Base-by-base conservation (phyloP, 2,329 filamentous ascomycete species). In the Hypoxylon sp. region DNA sequence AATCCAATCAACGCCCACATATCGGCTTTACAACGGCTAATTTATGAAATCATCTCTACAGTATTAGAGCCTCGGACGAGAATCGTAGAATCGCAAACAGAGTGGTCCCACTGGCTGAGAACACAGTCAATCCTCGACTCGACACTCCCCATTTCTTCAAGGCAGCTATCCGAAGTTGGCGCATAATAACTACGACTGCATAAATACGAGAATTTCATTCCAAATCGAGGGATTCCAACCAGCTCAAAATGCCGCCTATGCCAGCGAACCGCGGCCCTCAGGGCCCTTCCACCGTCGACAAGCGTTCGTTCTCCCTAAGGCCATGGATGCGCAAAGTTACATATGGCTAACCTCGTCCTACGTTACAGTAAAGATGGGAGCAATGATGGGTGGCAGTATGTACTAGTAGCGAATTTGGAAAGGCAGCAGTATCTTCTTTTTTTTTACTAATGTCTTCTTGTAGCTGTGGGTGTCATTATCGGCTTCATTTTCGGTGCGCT, bases 301-400 rank as follows among this genome's bases (percentile, higher is more conserved):
- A 93, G 81, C 85, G 90, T 92, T 84, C 67, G 51, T 50, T 69
- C 38, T 60, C 59, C 46, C 50, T 28, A 17, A 48, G 34, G 5
- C 34, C 28, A n/a, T 30, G 38, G 21, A 57, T 57, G 32, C 36
- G 32, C 5, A 45, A 51, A n/a, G 4, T 3, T 23, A 11, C 45
- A 76, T 60, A 62, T 58, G 62, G 72, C 78, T 79, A 76, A 79
- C 76, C 25, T 64, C 65, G 63, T 73, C 60, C 73, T 55, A 75
- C 14, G 28, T 4, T 36, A 64, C 79, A 97, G 94, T 94, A 81
- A 98, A 97, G 86, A 98, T 98, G 94, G 96, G 96, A 75, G 94
- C 92, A 70, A 91, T 99, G 91, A 98, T 98, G 94, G 96, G 96
- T 75, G 93, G 94, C 80, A 97, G 95, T 98, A 92, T 76, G 94